Evolutionary conservation across 1,284 basidiomycete genomes (phyloP).

Genomic region (Austroboletus olivaceoglutinosus): DNA sequence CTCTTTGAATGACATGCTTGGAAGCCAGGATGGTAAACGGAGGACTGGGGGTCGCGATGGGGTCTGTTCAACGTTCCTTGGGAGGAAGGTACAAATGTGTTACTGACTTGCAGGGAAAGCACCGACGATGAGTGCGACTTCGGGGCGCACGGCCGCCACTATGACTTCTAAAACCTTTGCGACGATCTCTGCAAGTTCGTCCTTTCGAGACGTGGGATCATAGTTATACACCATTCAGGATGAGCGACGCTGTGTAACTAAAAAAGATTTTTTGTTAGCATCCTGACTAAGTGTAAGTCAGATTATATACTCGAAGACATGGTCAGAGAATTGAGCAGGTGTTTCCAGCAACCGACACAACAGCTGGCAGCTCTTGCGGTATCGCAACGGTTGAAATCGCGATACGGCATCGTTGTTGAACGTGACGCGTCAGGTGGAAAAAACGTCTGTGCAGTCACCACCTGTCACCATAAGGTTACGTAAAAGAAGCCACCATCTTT

Average conservation of each 20-base stretch:
- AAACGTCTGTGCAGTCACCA: constrained; percentile 21
- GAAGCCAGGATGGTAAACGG: not conserved
- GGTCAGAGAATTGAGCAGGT: constrained; percentile 4
- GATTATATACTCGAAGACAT: constrained; percentile 14
- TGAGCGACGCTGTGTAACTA: constrained; percentile 17
- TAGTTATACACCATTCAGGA: constrained; percentile 22
- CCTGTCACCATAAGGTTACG: constrained; percentile 13
- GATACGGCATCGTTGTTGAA: too few relatives aligned
- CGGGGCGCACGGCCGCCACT: constrained; percentile 9
- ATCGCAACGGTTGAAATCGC: constrained; percentile 8
- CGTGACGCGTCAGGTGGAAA: constrained; percentile 21
- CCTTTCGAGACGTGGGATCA: constrained; percentile 15
- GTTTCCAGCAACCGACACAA: constrained; percentile 8
- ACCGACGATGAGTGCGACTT: constrained; percentile 14
- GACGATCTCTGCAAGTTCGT: constrained; percentile 11
- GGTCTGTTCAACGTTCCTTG: not conserved
- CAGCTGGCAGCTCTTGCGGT: constrained; percentile 8
- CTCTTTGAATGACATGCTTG: not conserved
- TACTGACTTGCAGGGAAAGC: constrained; percentile 16
- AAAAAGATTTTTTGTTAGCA: not conserved
- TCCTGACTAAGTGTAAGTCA: not conserved
- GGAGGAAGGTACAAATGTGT: not conserved
- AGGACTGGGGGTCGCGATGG: too few relatives aligned
- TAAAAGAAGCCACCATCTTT: too few relatives aligned
- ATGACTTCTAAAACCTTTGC: constrained; percentile 8